A percentile compares a stretch with the other conserved stretches of the same genome.
These are phyloP conservation scores for Zygoascus tannicola DNA, from an alignment of 805 yeast species.

Conservation along the genomic window DNA sequence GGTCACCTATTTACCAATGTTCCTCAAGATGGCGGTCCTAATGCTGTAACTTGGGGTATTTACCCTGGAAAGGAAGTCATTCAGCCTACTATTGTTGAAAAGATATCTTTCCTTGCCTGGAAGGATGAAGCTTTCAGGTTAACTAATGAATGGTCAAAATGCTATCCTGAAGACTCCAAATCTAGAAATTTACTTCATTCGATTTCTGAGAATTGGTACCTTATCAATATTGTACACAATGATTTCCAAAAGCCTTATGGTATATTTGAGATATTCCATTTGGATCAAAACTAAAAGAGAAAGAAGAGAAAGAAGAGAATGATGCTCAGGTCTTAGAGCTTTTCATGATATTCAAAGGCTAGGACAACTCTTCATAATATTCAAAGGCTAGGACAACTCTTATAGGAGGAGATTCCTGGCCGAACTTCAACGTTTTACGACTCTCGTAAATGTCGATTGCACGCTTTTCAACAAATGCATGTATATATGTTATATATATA, in stretches of 20 bases:
- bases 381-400: no score
- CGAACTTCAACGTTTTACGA: constrained; percentile 1
- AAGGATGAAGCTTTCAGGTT: constrained; percentile 88
- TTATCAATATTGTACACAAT: constrained; percentile 87
- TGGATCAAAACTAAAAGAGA: no score
- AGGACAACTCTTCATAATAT: no score
- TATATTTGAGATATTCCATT: constrained; percentile 24
- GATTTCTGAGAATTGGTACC: constrained; percentile 51
- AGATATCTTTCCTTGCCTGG: constrained; percentile 90
- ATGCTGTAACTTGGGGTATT: constrained; percentile 98
- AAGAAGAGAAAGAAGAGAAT: background rate
- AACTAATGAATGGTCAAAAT: constrained; percentile 62
- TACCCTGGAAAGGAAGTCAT: constrained; percentile 92
- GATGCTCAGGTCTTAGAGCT: background rate
- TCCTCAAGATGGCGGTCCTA: constrained; percentile 64
- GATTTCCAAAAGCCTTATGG: constrained; percentile 40
- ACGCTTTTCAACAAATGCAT: constrained; percentile 6
- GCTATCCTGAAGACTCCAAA: constrained; percentile 23
- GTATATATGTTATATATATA: background rate
- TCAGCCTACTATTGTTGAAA: constrained; percentile 94
- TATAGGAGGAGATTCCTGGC: constrained; percentile 1
- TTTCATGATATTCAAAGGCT: no score
- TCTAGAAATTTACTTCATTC: constrained; percentile 37
- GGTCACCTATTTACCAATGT: constrained; percentile 59
- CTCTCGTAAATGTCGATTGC: background rate